A percentile compares a stretch with the other conserved stretches of the same genome.
Conservation (phyloP, 2,329 filamentous ascomycete genomes). For the Microdochium nivale region DNA sequence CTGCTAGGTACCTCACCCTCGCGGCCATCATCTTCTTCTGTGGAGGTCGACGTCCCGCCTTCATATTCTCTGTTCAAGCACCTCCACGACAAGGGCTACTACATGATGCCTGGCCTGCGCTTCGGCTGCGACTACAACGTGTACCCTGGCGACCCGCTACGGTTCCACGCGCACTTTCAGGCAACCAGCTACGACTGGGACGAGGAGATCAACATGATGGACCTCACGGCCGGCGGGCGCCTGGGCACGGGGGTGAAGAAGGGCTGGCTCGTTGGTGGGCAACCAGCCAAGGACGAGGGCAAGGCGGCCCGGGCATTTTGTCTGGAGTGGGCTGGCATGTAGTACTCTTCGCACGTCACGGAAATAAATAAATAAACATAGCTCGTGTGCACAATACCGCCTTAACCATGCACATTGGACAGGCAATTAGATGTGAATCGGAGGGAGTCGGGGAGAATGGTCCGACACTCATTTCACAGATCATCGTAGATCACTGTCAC, state of each 20-base stretch:
- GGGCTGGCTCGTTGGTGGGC: slow-evolving; percentile 76
- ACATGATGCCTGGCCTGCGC: slow-evolving; percentile 81
- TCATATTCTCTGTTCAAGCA: slow-evolving; percentile 74
- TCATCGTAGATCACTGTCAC: too few species aligned
- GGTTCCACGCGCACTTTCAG: slow-evolving; percentile 93
- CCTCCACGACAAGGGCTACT: slow-evolving; percentile 73
- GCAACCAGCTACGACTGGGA: slow-evolving; percentile 82
- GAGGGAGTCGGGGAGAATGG: too few species aligned
- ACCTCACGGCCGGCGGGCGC: slow-evolving; percentile 77
- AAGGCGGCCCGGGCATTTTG: slow-evolving; percentile 14
- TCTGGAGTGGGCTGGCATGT: slow-evolving; percentile 17
- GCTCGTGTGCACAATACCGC: too few species aligned
- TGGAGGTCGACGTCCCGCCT: slow-evolving; percentile 23
- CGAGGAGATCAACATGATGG: slow-evolving; percentile 73
- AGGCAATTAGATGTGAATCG: too few species aligned
- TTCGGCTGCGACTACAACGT: slow-evolving; percentile 94
- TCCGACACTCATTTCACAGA: too few species aligned
- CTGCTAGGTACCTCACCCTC: not conserved
- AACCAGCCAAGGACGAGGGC: slow-evolving; percentile 20
- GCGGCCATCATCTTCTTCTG: slow-evolving; percentile 1
- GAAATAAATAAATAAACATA: too few species aligned
- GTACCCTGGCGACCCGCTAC: slow-evolving; percentile 88
- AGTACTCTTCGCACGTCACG: too few species aligned
- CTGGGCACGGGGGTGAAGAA: slow-evolving; percentile 96
- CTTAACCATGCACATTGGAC: too few species aligned